A percentile compares a stretch with the other conserved stretches of the same genome.
Evolutionary conservation across 345 rosid species (phyloP).

Genomic region (Litchi chinensis): DNA sequence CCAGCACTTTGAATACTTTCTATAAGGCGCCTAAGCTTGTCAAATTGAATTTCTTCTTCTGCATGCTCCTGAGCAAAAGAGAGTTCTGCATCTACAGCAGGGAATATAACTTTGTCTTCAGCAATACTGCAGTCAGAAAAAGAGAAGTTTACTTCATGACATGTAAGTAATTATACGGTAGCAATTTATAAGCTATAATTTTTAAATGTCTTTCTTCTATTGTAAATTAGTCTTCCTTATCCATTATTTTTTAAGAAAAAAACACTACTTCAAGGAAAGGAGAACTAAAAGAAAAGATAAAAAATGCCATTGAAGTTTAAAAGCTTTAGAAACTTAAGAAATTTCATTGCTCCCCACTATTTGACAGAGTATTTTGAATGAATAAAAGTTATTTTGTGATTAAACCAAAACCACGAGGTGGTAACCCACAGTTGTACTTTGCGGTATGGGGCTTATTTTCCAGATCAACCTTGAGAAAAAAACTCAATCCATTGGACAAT

Average conservation of each 20-base stretch:
- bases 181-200: not conserved
- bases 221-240: not conserved
- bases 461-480: not conserved
- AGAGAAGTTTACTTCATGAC: slow-evolving; percentile 23
- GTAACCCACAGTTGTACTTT: not conserved
- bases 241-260: not conserved
- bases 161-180: slow-evolving; percentile 9
- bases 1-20: slow-evolving; percentile 55
- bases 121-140: slow-evolving; percentile 53
- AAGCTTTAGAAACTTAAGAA: not conserved
- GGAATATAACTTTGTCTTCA: slow-evolving; percentile 66
- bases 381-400: not conserved
- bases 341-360: not conserved
- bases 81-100: slow-evolving; percentile 62
- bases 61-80: slow-evolving; percentile 62
- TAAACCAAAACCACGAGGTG: not conserved
- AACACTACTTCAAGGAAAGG: not conserved
- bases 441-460: not conserved
- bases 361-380: not conserved
- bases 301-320: not conserved
- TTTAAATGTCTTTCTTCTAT: not conserved
- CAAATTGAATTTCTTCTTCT: slow-evolving; percentile 59
- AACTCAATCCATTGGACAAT: not conserved
- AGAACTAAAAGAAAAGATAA: not conserved
- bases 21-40: slow-evolving; percentile 52